Percentiles rank a stretch among this genome's conserved stretches.
Evolutionary conservation across 2,329 filamentous ascomycete genomes (phyloP).

Genomic region (Fusarium continuum): DNA sequence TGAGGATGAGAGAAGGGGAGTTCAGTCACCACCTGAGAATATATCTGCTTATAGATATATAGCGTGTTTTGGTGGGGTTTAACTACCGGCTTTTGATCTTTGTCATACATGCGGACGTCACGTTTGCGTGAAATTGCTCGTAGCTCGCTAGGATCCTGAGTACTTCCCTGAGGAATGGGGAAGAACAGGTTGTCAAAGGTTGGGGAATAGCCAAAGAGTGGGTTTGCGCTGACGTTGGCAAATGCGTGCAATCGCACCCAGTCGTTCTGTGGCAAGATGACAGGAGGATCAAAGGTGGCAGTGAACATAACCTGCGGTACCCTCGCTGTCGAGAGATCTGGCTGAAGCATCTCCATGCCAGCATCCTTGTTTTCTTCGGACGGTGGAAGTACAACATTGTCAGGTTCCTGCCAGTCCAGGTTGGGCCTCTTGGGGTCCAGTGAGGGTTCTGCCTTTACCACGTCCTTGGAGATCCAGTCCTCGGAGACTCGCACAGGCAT

Average conservation of each 20-base stretch:
- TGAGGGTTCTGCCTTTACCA: constrained; percentile 66
- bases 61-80: constrained; percentile 67
- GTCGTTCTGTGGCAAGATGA: constrained; percentile 72
- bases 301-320: constrained; percentile 79
- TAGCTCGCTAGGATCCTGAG: constrained; percentile 66
- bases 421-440: constrained; percentile 55
- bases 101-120: constrained; percentile 55
- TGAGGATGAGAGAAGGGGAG: constrained; percentile 81
- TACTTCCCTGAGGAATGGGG: constrained; percentile 58
- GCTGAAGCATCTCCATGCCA: constrained; percentile 62
- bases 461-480: constrained; percentile 74
- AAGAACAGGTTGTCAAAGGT: constrained; percentile 69
- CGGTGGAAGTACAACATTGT: constrained; percentile 65
- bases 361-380: constrained; percentile 59
- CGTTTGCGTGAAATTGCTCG: constrained; percentile 63
- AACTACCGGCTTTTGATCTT: constrained; percentile 42
- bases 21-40: constrained; percentile 71
- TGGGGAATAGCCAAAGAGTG: constrained; percentile 48
- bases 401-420: constrained; percentile 78
- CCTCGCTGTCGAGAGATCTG: constrained; percentile 57
- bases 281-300: constrained; percentile 76
- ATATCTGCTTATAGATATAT: constrained; percentile 77
- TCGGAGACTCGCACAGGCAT: constrained; percentile 75
- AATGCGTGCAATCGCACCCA: constrained; percentile 70
- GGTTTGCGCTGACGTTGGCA: constrained; percentile 58